These are phyloP conservation scores for Podosphaera fusca DNA, from an alignment of 2,329 filamentous ascomycete species.

Conservation along the genomic window DNA sequence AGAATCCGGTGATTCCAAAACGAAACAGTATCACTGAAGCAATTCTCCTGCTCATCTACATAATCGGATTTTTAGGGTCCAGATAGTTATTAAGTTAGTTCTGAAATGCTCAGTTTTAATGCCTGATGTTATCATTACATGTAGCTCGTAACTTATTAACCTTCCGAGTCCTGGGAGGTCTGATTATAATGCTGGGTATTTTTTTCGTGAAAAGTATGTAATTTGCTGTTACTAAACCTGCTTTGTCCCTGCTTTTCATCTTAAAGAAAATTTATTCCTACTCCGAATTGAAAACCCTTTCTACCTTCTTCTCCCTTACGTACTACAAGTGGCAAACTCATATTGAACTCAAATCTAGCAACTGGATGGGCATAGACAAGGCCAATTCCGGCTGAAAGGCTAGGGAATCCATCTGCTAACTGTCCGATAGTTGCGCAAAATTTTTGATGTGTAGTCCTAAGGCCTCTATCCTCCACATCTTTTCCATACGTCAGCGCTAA, in stretches of 20 bases:
- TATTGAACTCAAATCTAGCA: conserved; percentile 87
- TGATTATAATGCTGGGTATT: background rate
- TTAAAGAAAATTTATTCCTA: conserved; percentile 83
- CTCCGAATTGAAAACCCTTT: conserved; percentile 86
- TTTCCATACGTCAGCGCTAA: conserved; percentile 41
- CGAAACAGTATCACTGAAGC: no score
- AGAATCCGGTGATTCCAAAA: no score
- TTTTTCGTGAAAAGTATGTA: background rate
- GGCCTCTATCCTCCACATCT: conserved; percentile 19
- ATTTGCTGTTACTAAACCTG: background rate
- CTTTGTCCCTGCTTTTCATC: background rate
- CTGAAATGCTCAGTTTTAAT: background rate
- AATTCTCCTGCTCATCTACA: no score
- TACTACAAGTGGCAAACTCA: conserved; percentile 64
- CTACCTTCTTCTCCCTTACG: conserved; percentile 66
- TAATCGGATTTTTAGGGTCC: no score
- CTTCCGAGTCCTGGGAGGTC: background rate
- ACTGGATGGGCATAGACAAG: conserved; percentile 88
- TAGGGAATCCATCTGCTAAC: conserved; percentile 54
- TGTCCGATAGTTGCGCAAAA: conserved; percentile 39
- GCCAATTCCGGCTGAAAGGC: conserved; percentile 66
- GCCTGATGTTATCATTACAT: background rate
- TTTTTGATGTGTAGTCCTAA: conserved; percentile 13
- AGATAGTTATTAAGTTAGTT: background rate
- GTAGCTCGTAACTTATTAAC: background rate